These are phyloP conservation scores for Monosporascus sp. DNA, from an alignment of 2,329 filamentous ascomycete genomes.

Conservation along the genomic window DNA sequence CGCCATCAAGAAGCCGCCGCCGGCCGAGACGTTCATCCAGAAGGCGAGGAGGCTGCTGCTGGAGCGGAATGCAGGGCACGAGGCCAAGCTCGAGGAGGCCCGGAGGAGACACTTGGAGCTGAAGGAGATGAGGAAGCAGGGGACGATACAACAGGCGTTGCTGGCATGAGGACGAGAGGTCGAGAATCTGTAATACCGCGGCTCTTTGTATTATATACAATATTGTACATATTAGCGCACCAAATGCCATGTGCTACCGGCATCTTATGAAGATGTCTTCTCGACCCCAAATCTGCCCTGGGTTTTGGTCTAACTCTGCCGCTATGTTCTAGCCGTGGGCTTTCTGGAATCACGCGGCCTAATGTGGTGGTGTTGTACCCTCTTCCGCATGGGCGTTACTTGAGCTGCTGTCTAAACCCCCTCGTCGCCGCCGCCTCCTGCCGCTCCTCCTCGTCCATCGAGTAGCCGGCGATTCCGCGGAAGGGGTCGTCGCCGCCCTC, in stretches of 20 bases:
- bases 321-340: slow-evolving; percentile 11
- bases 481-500: slow-evolving; percentile 69
- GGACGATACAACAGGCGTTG: slow-evolving; percentile 31
- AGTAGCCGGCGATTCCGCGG: slow-evolving; percentile 39
- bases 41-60: slow-evolving; percentile 37
- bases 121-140: slow-evolving; percentile 43
- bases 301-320: neutral
- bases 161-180: slow-evolving; percentile 11
- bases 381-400: slow-evolving; percentile 11
- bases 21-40: slow-evolving; percentile 42
- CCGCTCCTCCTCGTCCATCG: slow-evolving; percentile 34
- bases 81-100: slow-evolving; percentile 41
- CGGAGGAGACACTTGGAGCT: slow-evolving; percentile 47
- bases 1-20: slow-evolving; percentile 73
- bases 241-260: neutral
- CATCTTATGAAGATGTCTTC: neutral
- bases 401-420: slow-evolving; percentile 48
- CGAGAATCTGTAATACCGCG: neutral
- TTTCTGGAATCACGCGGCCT: neutral
- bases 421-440: slow-evolving; percentile 34
- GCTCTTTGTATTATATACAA: neutral
- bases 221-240: neutral
- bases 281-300: neutral
- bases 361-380: neutral
- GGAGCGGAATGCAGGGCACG: slow-evolving; percentile 42